These are phyloP conservation scores for Escallonia rubra DNA, from an alignment of 129 eudicot genomes.

Conservation along the genomic window DNA sequence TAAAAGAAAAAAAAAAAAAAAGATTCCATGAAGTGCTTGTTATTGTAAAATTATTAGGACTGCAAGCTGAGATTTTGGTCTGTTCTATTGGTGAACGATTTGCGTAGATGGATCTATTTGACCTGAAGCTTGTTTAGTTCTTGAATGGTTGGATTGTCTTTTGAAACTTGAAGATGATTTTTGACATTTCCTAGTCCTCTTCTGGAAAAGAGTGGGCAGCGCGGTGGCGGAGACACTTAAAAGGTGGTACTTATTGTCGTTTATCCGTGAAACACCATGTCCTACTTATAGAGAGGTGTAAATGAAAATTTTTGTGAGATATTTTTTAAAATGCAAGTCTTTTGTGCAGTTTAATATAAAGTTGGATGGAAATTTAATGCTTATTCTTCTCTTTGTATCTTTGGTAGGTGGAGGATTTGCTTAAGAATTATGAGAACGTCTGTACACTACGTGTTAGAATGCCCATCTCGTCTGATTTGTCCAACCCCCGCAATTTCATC, in stretches of 20 bases:
- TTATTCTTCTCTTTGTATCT: background rate
- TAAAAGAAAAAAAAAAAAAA: too few relatives aligned
- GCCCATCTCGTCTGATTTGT: conserved; percentile 69
- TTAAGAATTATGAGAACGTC: conserved; percentile 58
- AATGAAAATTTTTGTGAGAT: background rate
- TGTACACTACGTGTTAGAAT: conserved; percentile 77
- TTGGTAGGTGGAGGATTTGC: conserved; percentile 64
- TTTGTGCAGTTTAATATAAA: background rate
- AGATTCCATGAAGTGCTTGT: too few relatives aligned
- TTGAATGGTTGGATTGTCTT: too few relatives aligned
- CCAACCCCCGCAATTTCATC: conserved; percentile 72
- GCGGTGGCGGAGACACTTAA: too few relatives aligned
- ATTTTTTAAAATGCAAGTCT: background rate
- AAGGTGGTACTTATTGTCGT: background rate
- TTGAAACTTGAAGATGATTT: too few relatives aligned
- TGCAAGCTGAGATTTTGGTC: too few relatives aligned
- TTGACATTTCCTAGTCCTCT: too few relatives aligned
- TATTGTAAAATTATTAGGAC: too few relatives aligned
- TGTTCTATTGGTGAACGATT: too few relatives aligned
- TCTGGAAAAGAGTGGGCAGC: too few relatives aligned
- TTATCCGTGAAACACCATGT: background rate
- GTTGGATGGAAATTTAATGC: background rate
- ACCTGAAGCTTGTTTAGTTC: too few relatives aligned
- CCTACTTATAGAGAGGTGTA: background rate
- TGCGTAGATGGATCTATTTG: too few relatives aligned